phyloP scores from a whole-genome alignment of 495 filamentous ascomycete genomes.

The Trichoderma erinaceum region DNA sequence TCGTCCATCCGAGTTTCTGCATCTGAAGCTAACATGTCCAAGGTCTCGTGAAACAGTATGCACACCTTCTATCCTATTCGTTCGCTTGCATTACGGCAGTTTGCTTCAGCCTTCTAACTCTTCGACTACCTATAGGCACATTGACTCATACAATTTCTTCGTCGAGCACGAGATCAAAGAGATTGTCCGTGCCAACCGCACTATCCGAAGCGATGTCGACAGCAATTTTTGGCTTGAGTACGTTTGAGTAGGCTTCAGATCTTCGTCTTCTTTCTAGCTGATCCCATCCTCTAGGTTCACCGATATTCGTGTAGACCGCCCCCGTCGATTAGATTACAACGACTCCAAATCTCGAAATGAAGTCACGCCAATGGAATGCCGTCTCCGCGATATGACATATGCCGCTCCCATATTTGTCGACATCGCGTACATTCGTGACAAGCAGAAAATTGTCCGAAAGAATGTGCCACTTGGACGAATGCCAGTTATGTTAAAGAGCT shows the following conservation, averaged over 20 bases:
- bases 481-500: slow-evolving; percentile 94
- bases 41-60: slow-evolving; percentile 74
- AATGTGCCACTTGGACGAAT: slow-evolving; percentile 79
- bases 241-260: slow-evolving; percentile 21
- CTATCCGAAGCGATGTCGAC: slow-evolving; percentile 82
- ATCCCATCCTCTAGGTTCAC: slow-evolving; percentile 44
- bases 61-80: background rate
- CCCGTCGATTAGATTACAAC: slow-evolving; percentile 68
- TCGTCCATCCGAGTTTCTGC: slow-evolving; percentile 12
- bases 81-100: background rate
- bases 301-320: slow-evolving; percentile 76
- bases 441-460: slow-evolving; percentile 58
- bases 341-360: slow-evolving; percentile 53
- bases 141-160: slow-evolving; percentile 98
- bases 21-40: slow-evolving; percentile 21
- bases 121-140: slow-evolving; percentile 50
- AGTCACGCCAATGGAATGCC: slow-evolving; percentile 88
- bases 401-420: slow-evolving; percentile 88
- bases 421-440: slow-evolving; percentile 75
- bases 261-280: background rate
- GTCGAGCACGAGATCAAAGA: slow-evolving; percentile 92
- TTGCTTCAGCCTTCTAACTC: slow-evolving; percentile 17
- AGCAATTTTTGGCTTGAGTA: slow-evolving; percentile 73
- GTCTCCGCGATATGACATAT: slow-evolving; percentile 91
- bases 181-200: slow-evolving; percentile 82